Conservation (phyloP, 2,329 filamentous ascomycete species). For the Blastomyces emzantsi region DNA sequence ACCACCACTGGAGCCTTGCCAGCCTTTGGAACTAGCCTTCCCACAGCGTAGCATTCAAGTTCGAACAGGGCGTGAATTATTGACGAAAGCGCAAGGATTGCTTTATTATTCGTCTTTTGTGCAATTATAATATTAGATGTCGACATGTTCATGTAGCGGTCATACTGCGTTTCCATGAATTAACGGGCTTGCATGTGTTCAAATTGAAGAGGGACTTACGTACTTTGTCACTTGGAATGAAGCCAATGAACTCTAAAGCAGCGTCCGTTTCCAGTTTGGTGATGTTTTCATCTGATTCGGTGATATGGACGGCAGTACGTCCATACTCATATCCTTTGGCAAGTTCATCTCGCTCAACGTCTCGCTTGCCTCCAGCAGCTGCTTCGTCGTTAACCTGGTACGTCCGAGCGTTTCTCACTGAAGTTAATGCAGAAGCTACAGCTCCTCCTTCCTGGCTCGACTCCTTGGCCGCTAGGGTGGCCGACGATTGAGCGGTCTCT, state of each 20-base stretch:
- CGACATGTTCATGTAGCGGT: conserved; percentile 77
- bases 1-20: conserved; percentile 67
- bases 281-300: conserved; percentile 73
- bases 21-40: conserved; percentile 75
- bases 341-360: conserved; percentile 72
- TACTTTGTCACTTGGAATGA: conserved; percentile 65
- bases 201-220: conserved; percentile 14
- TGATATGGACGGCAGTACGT: conserved; percentile 81
- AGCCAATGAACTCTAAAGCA: conserved; percentile 75
- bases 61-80: conserved; percentile 82
- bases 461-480: conserved; percentile 37
- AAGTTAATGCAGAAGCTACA: conserved; percentile 47
- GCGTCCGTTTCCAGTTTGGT: conserved; percentile 75
- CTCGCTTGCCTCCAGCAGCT: conserved; percentile 67
- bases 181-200: conserved; percentile 1
- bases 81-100: conserved; percentile 76
- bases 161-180: conserved; percentile 47
- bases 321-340: conserved; percentile 95
- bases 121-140: conserved; percentile 69
- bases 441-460: conserved; percentile 23
- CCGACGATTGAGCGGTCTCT: conserved; percentile 45
- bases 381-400: conserved; percentile 73
- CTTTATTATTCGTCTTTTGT: conserved; percentile 68
- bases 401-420: conserved; percentile 65
- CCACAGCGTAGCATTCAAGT: conserved; percentile 75